Evolutionary conservation across 2,329 filamentous ascomycete species (phyloP).

Genomic region (Fusarium brachygibbosum): DNA sequence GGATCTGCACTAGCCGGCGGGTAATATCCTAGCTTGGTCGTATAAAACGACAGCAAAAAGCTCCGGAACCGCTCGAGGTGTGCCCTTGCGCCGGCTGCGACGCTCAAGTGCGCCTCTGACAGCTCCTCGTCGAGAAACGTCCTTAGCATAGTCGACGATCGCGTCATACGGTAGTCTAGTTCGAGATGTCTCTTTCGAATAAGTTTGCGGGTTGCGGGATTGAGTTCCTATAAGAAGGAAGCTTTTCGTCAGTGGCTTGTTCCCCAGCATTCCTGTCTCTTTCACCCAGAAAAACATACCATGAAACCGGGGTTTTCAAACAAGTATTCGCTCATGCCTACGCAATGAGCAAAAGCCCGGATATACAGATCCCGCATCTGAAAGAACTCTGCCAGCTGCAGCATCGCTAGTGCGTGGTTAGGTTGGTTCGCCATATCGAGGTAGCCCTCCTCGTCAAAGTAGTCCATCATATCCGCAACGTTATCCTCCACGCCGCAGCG

Average conservation of each 20-base stretch:
- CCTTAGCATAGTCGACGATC: slow-evolving; percentile 70
- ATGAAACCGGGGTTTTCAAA: slow-evolving; percentile 70
- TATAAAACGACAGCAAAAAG: slow-evolving; percentile 76
- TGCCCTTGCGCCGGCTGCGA: slow-evolving; percentile 70
- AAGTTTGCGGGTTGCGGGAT: slow-evolving; percentile 70
- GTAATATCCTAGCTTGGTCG: slow-evolving; percentile 77
- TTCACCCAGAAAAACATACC: slow-evolving; percentile 63
- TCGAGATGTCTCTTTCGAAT: slow-evolving; percentile 73
- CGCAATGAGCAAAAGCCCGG: slow-evolving; percentile 81
- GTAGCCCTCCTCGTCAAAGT: slow-evolving; percentile 78
- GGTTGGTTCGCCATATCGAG: slow-evolving; percentile 74
- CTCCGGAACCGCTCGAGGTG: slow-evolving; percentile 81
- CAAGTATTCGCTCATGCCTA: slow-evolving; percentile 78
- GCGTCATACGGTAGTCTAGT: slow-evolving; percentile 73
- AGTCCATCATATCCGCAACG: slow-evolving; percentile 71
- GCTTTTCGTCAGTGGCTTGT: slow-evolving; percentile 43
- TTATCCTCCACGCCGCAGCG: slow-evolving; percentile 68
- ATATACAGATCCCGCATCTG: slow-evolving; percentile 75
- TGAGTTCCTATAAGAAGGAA: slow-evolving; percentile 58
- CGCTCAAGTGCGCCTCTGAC: slow-evolving; percentile 73
- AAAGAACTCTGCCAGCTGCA: slow-evolving; percentile 77
- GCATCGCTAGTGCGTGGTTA: slow-evolving; percentile 75
- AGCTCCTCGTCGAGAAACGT: slow-evolving; percentile 80
- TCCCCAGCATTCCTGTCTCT: slow-evolving; percentile 4
- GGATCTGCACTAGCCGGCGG: slow-evolving; percentile 67